Evolutionary conservation across 306 rosid species (phyloP).

Genomic region (Vigna radiata): DNA sequence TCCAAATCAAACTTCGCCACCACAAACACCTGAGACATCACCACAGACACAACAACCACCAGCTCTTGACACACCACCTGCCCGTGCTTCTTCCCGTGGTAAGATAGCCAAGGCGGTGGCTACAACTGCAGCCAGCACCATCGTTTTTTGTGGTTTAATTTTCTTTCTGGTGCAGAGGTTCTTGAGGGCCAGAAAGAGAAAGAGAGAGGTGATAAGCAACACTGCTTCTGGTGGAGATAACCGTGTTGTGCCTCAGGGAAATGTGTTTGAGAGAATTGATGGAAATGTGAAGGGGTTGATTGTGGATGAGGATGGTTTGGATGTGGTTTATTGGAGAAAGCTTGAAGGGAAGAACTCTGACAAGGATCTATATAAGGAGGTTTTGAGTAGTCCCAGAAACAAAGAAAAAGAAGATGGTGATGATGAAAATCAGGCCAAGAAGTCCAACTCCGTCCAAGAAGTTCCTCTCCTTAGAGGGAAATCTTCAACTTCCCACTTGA

Average conservation of each 20-base stretch:
- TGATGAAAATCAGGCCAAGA: slow-evolving; percentile 45
- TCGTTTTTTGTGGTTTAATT: slow-evolving; percentile 60
- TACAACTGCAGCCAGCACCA: slow-evolving; percentile 68
- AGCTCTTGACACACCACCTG: background rate
- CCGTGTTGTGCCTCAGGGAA: slow-evolving; percentile 46
- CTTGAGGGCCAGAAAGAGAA: slow-evolving; percentile 44
- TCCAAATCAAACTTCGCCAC: slow-evolving; percentile 46
- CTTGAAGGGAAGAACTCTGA: slow-evolving; percentile 61
- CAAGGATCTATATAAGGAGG: slow-evolving; percentile 51
- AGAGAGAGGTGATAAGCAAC: slow-evolving; percentile 41
- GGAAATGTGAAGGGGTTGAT: slow-evolving; percentile 68
- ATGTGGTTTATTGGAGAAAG: slow-evolving; percentile 89
- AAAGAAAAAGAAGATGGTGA: slow-evolving; percentile 28
- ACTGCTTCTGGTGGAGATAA: slow-evolving; percentile 39
- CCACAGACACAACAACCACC: background rate
- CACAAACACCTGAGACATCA: background rate
- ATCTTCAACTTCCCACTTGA: slow-evolving; percentile 74
- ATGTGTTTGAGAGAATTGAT: slow-evolving; percentile 54
- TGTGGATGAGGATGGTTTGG: slow-evolving; percentile 93
- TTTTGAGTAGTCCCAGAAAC: slow-evolving; percentile 2
- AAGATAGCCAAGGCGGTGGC: slow-evolving; percentile 66
- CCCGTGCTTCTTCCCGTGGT: slow-evolving; percentile 36
- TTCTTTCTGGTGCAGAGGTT: slow-evolving; percentile 56
- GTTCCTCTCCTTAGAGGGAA: slow-evolving; percentile 80
- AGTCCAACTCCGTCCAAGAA: slow-evolving; percentile 57